Evolutionary conservation across 2,329 filamentous ascomycete species (phyloP).

Genomic region (Ramularia collo-cygni): DNA sequence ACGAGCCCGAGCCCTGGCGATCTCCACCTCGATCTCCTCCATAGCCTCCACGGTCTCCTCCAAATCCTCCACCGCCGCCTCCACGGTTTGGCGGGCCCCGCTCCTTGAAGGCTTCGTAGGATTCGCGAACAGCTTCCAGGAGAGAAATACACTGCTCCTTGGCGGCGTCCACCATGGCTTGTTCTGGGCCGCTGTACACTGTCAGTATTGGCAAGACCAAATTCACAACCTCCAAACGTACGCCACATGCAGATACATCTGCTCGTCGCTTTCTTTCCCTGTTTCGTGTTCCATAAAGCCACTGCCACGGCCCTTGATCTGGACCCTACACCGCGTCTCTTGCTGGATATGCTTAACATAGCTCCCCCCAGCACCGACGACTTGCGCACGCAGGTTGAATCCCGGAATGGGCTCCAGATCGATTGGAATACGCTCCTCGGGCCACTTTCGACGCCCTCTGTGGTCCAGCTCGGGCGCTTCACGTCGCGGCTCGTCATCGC

Average conservation of each 20-base stretch:
- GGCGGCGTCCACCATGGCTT: constrained; percentile 75
- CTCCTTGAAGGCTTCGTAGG: constrained; percentile 85
- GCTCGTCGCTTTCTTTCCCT: constrained; percentile 85
- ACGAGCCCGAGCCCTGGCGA: constrained; percentile 28
- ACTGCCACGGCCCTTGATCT: constrained; percentile 94
- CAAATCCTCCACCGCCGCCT: constrained; percentile 39
- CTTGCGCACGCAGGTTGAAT: constrained; percentile 93
- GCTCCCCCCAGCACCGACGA: constrained; percentile 86
- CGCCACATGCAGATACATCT: constrained; percentile 96
- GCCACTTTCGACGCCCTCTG: constrained; percentile 94
- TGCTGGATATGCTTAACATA: constrained; percentile 98
- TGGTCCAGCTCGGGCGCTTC: constrained; percentile 84
- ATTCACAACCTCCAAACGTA: constrained; percentile 42
- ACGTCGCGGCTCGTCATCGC: constrained; percentile 49
- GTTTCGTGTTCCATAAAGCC: constrained; percentile 87
- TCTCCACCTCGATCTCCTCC: constrained; percentile 35
- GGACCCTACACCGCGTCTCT: constrained; percentile 89
- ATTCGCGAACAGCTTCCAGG: constrained; percentile 74
- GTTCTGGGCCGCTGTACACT: constrained; percentile 67
- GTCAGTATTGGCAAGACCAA: constrained; percentile 5
- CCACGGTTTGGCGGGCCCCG: constrained; percentile 43
- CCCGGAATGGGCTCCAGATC: constrained; percentile 83
- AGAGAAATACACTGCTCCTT: constrained; percentile 86
- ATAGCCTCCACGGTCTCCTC: constrained; percentile 18
- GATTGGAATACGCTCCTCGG: constrained; percentile 89